Percentiles rank a stretch among this genome's conserved stretches.
phyloP scores from a whole-genome alignment of 2,329 filamentous ascomycete genomes.

The Sporothrix dimorphospora region DNA sequence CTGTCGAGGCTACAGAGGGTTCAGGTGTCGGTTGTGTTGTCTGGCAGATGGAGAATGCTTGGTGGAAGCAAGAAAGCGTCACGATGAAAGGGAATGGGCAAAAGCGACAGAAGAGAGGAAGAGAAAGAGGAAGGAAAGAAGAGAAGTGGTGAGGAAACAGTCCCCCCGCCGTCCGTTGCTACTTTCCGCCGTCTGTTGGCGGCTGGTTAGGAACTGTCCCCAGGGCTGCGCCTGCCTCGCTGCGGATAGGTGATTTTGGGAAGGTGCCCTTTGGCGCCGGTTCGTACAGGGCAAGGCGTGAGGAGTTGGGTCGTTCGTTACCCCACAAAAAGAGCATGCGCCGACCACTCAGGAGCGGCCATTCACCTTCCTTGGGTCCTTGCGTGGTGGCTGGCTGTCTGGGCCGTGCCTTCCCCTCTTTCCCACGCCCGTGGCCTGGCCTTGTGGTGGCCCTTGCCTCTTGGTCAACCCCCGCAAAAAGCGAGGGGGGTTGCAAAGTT shows the following conservation, averaged over 20 bases:
- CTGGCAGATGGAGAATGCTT: not conserved
- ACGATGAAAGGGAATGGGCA: not conserved
- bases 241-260: constrained; percentile 13
- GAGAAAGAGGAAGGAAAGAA: not conserved
- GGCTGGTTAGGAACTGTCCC: constrained; percentile 12
- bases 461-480: constrained; percentile 14
- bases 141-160: constrained; percentile 5
- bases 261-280: constrained; percentile 10
- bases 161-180: constrained; percentile 13
- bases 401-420: constrained; percentile 19
- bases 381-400: constrained; percentile 10
- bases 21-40: not conserved
- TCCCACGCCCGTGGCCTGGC: constrained; percentile 8
- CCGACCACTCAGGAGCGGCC: constrained; percentile 1
- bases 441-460: not conserved
- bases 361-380: not conserved
- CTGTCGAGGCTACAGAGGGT: not conserved
- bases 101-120: not conserved
- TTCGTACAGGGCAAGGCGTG: constrained; percentile 25
- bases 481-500: not conserved
- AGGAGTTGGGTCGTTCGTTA: constrained; percentile 15
- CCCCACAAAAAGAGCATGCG: not conserved
- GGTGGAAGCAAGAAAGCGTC: not conserved
- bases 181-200: constrained; percentile 1
- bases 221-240: constrained; percentile 2